These are phyloP conservation scores for Liriodendron chinense DNA, from an alignment of 164 flowering plant genomes.

Conservation along the genomic window DNA sequence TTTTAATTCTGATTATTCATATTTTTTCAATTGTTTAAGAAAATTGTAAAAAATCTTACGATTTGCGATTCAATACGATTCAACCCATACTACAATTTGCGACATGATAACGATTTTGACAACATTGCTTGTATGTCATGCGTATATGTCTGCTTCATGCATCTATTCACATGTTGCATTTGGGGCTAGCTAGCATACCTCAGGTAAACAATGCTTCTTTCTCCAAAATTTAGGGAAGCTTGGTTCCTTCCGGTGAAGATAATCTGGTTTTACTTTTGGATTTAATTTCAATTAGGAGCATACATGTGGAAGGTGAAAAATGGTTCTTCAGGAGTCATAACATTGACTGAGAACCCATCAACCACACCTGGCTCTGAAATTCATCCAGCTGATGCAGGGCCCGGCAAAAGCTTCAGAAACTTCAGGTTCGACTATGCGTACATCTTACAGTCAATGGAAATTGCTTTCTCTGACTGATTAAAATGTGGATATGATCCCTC, in stretches of 20 bases:
- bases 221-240: background rate
- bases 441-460: slow-evolving; percentile 31
- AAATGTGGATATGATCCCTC: background rate
- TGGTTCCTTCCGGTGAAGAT: background rate
- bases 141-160: too few species aligned
- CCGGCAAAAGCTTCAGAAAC: slow-evolving; percentile 36
- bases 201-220: too few species aligned
- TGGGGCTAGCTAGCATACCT: too few species aligned
- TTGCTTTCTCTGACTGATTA: slow-evolving; percentile 14
- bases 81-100: too few species aligned
- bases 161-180: too few species aligned
- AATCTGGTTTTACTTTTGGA: slow-evolving; percentile 7
- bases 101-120: too few species aligned
- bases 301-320: slow-evolving; percentile 80
- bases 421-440: slow-evolving; percentile 31
- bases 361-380: slow-evolving; percentile 36
- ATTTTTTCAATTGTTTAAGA: too few species aligned
- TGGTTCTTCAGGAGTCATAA: slow-evolving; percentile 48
- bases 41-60: too few species aligned
- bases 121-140: too few species aligned
- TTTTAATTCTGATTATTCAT: too few species aligned
- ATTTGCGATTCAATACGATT: too few species aligned
- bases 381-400: slow-evolving; percentile 15
- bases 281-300: slow-evolving; percentile 35
- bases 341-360: slow-evolving; percentile 36